phyloP scores from a whole-genome alignment of 192 early-diverging fungal genomes.

The Coemansia sp. region DNA sequence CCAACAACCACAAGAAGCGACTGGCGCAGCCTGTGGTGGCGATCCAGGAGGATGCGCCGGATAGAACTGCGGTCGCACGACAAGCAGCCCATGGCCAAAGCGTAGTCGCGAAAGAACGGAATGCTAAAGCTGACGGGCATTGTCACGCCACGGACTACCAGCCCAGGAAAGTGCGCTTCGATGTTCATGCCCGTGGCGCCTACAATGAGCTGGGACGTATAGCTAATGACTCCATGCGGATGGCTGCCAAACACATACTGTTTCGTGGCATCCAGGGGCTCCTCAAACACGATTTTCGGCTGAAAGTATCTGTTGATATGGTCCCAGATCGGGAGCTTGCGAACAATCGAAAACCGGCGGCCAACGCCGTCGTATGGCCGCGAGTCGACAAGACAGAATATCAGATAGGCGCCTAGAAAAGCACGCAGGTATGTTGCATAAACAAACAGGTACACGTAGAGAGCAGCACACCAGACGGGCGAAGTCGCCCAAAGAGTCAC shows the following conservation, averaged over 20 bases:
- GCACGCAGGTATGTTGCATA: constrained; percentile 58
- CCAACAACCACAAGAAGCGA: constrained; percentile 82
- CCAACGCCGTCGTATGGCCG: constrained; percentile 76
- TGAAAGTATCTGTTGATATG: constrained; percentile 84
- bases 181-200: constrained; percentile 80
- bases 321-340: constrained; percentile 64
- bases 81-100: constrained; percentile 73
- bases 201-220: constrained; percentile 80
- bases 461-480: constrained; percentile 34
- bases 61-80: constrained; percentile 77
- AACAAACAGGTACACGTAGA: constrained; percentile 67
- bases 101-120: constrained; percentile 83
- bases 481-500: constrained; percentile 46
- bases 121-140: constrained; percentile 79
- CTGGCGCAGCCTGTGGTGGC: constrained; percentile 55
- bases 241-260: constrained; percentile 93
- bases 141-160: constrained; percentile 77
- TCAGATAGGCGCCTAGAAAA: constrained; percentile 68
- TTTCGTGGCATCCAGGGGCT: constrained; percentile 74
- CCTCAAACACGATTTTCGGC: constrained; percentile 74
- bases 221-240: constrained; percentile 86
- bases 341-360: constrained; percentile 56
- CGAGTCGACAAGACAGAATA: constrained; percentile 73
- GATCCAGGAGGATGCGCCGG: constrained; percentile 71
- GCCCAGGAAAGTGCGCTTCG: constrained; percentile 72